These are phyloP conservation scores for Alternaria sp. DNA, from an alignment of 2,329 filamentous ascomycete species.

Conservation along the genomic window DNA sequence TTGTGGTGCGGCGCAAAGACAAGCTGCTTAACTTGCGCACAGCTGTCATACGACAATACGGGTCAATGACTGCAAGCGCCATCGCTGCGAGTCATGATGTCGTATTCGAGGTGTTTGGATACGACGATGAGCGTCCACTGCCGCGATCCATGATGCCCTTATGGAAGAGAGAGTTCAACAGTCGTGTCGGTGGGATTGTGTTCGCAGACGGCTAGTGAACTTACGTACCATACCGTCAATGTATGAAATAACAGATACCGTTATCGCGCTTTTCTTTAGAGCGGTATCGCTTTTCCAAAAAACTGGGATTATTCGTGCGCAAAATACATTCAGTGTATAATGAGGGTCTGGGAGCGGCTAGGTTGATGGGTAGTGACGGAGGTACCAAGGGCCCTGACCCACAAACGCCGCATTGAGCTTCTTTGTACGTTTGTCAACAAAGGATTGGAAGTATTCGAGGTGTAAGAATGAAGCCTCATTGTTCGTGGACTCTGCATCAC, in stretches of 20 bases:
- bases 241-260: neutral
- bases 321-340: neutral
- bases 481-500: neutral
- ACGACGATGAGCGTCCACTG: conserved; percentile 15
- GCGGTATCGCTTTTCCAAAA: fast-evolving
- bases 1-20: conserved; percentile 32
- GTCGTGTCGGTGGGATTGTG: conserved; percentile 34
- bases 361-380: neutral
- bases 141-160: conserved; percentile 41
- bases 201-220: neutral
- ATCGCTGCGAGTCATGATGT: conserved; percentile 28
- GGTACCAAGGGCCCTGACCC: no score
- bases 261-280: neutral
- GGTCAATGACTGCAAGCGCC: conserved; percentile 22
- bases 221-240: neutral
- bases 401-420: neutral
- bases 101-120: conserved; percentile 36
- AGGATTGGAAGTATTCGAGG: neutral
- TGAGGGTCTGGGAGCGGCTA: neutral
- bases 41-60: conserved; percentile 40
- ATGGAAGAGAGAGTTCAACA: conserved; percentile 45
- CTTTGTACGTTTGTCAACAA: neutral
- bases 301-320: neutral
- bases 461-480: neutral
- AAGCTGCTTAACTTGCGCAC: conserved; percentile 30